Percentiles rank a stretch among this genome's conserved stretches.
phyloP scores from a whole-genome alignment of 1,284 basidiomycete genomes.

The Tremellales sp. region DNA sequence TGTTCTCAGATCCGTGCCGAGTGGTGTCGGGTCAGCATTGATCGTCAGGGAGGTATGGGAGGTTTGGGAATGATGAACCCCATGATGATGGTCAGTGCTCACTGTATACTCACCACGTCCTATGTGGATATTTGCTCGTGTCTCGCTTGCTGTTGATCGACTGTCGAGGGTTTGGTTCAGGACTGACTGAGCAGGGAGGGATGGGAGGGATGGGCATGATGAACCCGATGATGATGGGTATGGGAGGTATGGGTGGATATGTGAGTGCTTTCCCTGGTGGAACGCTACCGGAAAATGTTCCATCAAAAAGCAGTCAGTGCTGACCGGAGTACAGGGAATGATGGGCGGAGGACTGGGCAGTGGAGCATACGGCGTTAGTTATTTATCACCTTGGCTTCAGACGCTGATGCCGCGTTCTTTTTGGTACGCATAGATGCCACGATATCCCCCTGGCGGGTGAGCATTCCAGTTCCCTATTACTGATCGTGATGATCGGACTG shows the following conservation, averaged over 20 bases:
- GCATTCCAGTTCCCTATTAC: conserved; percentile 7
- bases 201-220: conserved; percentile 6
- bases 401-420: conserved; percentile 31
- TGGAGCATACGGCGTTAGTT: conserved; percentile 39
- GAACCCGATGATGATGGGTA: conserved; percentile 19
- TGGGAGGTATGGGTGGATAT: conserved; percentile 22
- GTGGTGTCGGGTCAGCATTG: background rate
- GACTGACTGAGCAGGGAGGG: background rate
- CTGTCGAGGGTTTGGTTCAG: background rate
- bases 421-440: conserved; percentile 42
- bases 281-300: too few relatives aligned
- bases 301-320: too few relatives aligned
- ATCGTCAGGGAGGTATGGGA: conserved; percentile 4
- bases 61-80: conserved; percentile 38
- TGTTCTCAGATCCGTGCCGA: too few relatives aligned
- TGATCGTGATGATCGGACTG: background rate
- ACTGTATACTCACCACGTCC: background rate
- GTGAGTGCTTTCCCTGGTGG: conserved; percentile 20
- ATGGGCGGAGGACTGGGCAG: conserved; percentile 36
- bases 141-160: background rate
- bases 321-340: conserved; percentile 34
- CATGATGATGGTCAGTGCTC: conserved; percentile 27
- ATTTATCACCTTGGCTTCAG: conserved; percentile 25
- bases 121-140: background rate
- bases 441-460: conserved; percentile 42